A percentile compares a stretch with the other conserved stretches of the same genome.
phyloP scores from a whole-genome alignment of 495 filamentous ascomycete species.

The Xylaria palmicola region DNA sequence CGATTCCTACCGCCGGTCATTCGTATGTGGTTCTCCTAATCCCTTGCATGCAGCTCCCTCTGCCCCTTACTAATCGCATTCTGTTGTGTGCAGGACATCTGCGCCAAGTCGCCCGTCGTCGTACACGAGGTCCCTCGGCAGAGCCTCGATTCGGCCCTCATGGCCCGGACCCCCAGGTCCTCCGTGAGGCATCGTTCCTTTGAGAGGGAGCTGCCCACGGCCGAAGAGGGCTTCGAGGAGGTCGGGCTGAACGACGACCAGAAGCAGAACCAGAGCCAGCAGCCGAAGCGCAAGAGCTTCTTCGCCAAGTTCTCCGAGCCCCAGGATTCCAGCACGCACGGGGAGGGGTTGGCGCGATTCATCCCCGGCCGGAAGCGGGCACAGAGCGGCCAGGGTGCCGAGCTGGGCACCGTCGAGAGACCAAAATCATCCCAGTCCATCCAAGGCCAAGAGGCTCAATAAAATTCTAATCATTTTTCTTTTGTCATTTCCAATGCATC shows the following conservation, averaged over 20 bases:
- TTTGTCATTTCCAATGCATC: conserved; percentile 22
- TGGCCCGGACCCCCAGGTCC: conserved; percentile 55
- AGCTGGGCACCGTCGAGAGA: conserved; percentile 58
- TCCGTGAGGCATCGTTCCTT: conserved; percentile 51
- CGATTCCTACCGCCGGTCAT: conserved; percentile 94
- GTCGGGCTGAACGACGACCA: conserved; percentile 80
- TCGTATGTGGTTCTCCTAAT: conserved; percentile 58
- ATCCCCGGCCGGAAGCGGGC: conserved; percentile 71
- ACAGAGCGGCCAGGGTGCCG: conserved; percentile 70
- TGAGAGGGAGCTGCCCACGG: conserved; percentile 56
- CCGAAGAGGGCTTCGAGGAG: conserved; percentile 85
- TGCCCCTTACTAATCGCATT: conserved; percentile 16
- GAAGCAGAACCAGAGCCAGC: conserved; percentile 43
- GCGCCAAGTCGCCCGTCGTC: conserved; percentile 76
- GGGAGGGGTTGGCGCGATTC: conserved; percentile 57
- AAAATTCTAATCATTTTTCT: conserved; percentile 4
- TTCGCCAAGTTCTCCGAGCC: conserved; percentile 80
- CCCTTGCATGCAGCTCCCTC: conserved; percentile 5
- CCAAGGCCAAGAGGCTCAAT: conserved; percentile 38
- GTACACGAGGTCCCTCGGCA: conserved; percentile 65
- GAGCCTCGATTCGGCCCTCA: conserved; percentile 71
- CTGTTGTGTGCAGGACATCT: conserved; percentile 70
- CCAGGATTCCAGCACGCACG: conserved; percentile 36
- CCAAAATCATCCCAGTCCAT: conserved; percentile 30
- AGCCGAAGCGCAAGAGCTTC: conserved; percentile 73